Evolutionary conservation across 75 land plant genomes (phyloP).

Genomic region (Picea sitchensis): DNA sequence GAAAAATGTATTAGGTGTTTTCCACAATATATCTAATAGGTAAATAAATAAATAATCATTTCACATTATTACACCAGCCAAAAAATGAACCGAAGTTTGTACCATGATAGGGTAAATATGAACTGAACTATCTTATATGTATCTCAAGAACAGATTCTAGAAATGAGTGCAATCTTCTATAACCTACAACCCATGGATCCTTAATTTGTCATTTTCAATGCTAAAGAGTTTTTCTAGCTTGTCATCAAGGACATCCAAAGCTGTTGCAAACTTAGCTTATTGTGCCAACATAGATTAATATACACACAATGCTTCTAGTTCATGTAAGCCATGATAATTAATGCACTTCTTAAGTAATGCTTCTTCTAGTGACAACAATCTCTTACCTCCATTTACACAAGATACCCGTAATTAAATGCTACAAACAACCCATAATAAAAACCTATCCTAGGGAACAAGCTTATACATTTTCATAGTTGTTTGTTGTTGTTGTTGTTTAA

Average conservation of each 20-base stretch:
- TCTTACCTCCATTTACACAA: constrained; percentile 51
- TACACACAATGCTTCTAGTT: constrained; percentile 81
- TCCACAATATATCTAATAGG: no score
- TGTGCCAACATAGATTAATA: constrained; percentile 77
- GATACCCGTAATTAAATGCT: constrained; percentile 27
- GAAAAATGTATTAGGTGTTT: no score
- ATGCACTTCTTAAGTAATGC: constrained; percentile 85
- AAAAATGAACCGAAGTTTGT: no score
- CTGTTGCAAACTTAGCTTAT: constrained; percentile 62
- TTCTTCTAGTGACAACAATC: constrained; percentile 78
- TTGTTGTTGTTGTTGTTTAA: constrained; percentile 97
- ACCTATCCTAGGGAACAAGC: constrained; percentile 76
- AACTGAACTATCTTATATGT: no score
- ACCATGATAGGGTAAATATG: no score
- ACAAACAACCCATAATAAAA: constrained; percentile 73
- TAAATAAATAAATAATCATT: no score
- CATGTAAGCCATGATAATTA: constrained; percentile 73
- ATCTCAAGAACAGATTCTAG: no score
- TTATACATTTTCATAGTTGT: constrained; percentile 97
- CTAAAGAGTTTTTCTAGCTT: constrained; percentile 62
- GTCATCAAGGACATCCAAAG: constrained; percentile 70
- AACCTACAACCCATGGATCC: constrained; percentile 51
- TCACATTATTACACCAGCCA: no score
- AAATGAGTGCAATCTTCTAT: no score
- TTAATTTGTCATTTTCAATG: constrained; percentile 68